Evolutionary conservation across 192 early-diverging fungal genomes (phyloP), one percentile per base, ranked within the genome.

Genomic region (Entophlyctis luteolus): DNA sequence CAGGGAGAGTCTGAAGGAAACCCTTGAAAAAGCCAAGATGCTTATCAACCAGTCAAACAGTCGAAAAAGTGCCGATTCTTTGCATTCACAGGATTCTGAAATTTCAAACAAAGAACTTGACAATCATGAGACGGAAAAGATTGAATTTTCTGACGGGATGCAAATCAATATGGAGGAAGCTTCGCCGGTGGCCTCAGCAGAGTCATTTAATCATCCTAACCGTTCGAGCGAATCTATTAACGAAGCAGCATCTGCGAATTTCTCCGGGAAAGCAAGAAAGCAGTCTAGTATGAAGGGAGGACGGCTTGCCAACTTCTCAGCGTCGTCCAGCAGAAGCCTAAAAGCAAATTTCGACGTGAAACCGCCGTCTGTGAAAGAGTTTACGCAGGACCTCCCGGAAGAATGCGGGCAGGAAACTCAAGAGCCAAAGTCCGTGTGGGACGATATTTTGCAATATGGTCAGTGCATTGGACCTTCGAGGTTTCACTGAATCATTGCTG

Each of bases 371-470:
- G 38, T 59, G 4, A 36, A 42, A 20, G 57, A 59, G 25, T 59
- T 22, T 42, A 39, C 28, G 8, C 60, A 23, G 6, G 60, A 63
- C 14, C 4, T 31, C 6, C 31, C 48, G 10, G 47, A 31, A 49
- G 33, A 49, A 48, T 33, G 29, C 16, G 28, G 52, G 14, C n/a
- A 53, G 1, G 20, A 53, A 1, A 22, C n/a, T 0, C 46, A n/a
- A 27, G 20, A 12, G 3, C 14, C 20, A 48, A 32, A 10, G 12
- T 66, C 63, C 12, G 48, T 66, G 12, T 66, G 63, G 63, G 63
- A 66, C 42, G 52, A 66, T 34, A 66, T 66, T 38, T 34, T 66
- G 18, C 23, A 8, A 4, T 66, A 55, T 54, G 63, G 63, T 66
- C 25, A 54, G 63, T 27, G 8, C 36, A 12, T 31, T 32, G 16